Evolutionary conservation across 2,329 filamentous ascomycete species (phyloP), one percentile per base, ranked within the genome.

Genomic region (Cadophora sp.): DNA sequence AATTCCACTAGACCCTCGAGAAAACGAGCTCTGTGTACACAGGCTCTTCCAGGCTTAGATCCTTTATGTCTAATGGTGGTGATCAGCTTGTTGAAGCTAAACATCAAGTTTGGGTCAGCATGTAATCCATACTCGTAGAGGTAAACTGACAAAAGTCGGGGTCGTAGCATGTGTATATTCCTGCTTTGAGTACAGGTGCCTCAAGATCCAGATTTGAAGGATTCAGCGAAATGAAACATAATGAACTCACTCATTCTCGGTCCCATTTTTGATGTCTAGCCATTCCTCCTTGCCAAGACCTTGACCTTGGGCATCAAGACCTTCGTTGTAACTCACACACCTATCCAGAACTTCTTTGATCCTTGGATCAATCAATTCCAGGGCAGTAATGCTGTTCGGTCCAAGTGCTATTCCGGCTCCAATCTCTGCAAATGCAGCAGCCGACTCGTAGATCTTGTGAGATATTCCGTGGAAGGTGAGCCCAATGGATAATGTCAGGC

Each of bases 1-100:
- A 80, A 59, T 40, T 79, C 76, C 12, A 82, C 75, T 19, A 84
- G 67, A 37, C 80, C 76, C 27, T 81, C 79, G 12, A 84, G 72
- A 64, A 82, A 83, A 50, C 80, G 74, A 7, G 80, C 80, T 5
- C 82, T 77, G 68, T 80, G 79, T 11, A 69, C 24, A 62, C 43
- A 37, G 29, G 48, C 61, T 24, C 64, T 14, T 34, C 37, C 46
- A 14, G 60, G 60, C 27, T 37, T 62, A 24, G 26, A 27, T 4
- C 46, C 60, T 34, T 16, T 51, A 14, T 62, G 60, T 2, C 11
- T 24, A 11, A 62, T 51, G 14, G 60, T 62, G 4, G 60, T 62
- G 8, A 62, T 62, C 12, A 53, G n/a, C 19, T 51, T 50, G 12
- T 51, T 51, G 31, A 62, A 62, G 9, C 60, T 62, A 24, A n/a